A percentile compares a stretch with the other conserved stretches of the same genome.
These are phyloP conservation scores for Suaeda aralocaspica DNA, from an alignment of 148 eudicot genomes.

Conservation along the genomic window DNA sequence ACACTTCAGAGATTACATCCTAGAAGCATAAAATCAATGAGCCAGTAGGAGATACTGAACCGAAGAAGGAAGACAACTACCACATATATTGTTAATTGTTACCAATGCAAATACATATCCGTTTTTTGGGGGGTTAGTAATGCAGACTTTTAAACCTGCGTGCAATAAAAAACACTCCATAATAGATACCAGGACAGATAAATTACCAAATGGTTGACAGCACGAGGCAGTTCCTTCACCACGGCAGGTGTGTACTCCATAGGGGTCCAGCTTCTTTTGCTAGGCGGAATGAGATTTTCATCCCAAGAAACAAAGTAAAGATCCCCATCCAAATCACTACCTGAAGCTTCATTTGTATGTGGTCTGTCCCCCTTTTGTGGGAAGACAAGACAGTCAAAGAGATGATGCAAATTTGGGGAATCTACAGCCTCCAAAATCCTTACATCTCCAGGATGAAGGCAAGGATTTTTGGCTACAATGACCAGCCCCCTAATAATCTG, in stretches of 20 bases:
- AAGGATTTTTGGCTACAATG: conserved; percentile 77
- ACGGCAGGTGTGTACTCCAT: conserved; percentile 76
- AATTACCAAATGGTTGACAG: conserved; percentile 52
- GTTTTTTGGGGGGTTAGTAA: too few relatives aligned
- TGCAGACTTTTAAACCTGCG: too few relatives aligned
- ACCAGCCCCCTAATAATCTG: conserved; percentile 58
- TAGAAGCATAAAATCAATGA: too few relatives aligned
- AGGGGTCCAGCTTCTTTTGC: conserved; percentile 67
- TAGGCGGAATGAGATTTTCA: conserved; percentile 69
- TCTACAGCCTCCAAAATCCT: conserved; percentile 80
- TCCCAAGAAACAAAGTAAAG: conserved; percentile 92
- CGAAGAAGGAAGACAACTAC: too few relatives aligned
- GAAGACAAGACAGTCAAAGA: conserved; percentile 72
- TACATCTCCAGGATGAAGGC: conserved; percentile 95
- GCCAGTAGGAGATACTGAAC: too few relatives aligned
- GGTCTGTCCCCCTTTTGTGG: conserved; percentile 93
- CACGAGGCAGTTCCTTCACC: conserved; percentile 36
- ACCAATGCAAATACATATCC: too few relatives aligned
- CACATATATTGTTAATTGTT: too few relatives aligned
- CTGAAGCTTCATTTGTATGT: conserved; percentile 87
- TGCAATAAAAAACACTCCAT: too few relatives aligned
- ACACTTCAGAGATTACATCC: too few relatives aligned
- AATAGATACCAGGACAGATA: not conserved
- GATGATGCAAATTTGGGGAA: conserved; percentile 60
- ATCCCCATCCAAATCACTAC: conserved; percentile 97